Evolutionary conservation across 2,329 filamentous ascomycete species (phyloP), one percentile per base, ranked within the genome.

Genomic region (Verticillium dahliae): DNA sequence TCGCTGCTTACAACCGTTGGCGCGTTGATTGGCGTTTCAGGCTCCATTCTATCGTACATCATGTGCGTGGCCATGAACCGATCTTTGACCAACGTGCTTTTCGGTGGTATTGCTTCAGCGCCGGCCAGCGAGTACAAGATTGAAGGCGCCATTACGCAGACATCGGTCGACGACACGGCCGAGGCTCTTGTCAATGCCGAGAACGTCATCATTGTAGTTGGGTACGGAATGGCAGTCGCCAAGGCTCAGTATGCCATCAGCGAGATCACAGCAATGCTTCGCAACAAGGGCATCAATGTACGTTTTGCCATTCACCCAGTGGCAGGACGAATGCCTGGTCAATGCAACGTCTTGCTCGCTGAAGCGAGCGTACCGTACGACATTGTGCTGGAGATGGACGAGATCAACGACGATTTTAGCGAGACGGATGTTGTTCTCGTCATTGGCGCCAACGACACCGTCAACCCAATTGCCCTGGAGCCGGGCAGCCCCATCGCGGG

Each of bases 301-400:
- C 89, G 92, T 34, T 96, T 96, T 70, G 92, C 91, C 6, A 95
- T 96, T 67, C 92, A 96, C 71, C 92, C 92, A 0, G 92, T 96
- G 34, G 92, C 92, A 0, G 92, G 92, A 11, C 86, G 92, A 37
- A 96, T 97, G 92, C 92, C 92, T 0, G 92, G 92, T 0, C 92
- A 96, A 75, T 96, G 92, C 77, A 96, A 97, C 70, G 92, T 96
- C 4, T 80, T 97, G 2, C 85, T 96, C 14, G 92, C 92, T 0
- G 92, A 97, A 74, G 92, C 92, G 1, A 89, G 85, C 38, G 92
- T 96, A 35, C 91, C 91, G 2, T 96, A 96, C 69, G 92, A 97
- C 68, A 94, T 96, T 61, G 92, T 96, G 34, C 82, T 96, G 56
- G 92, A 97, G 76, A 96, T 96, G 92, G 92, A 96, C 68, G 92